These are phyloP conservation scores for Trametes punicea DNA, from an alignment of 768 basidiomycete species.

Conservation along the genomic window DNA sequence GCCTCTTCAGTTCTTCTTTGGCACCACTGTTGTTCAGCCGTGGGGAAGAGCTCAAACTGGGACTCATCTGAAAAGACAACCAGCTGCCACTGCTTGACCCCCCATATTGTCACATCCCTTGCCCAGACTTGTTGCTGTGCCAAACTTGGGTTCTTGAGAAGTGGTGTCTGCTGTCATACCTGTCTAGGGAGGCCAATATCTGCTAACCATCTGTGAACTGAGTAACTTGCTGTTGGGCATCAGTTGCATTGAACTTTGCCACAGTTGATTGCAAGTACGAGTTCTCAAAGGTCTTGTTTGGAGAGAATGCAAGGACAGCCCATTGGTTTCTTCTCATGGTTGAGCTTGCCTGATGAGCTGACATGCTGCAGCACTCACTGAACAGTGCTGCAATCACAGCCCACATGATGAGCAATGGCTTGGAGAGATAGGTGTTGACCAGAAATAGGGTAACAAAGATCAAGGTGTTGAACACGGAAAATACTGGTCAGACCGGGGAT, in stretches of 20 bases:
- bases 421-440: neutral
- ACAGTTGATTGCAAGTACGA: neutral
- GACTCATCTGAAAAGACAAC: conserved; percentile 12
- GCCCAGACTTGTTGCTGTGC: neutral
- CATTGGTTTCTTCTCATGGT: neutral
- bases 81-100: neutral
- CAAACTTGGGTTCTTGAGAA: neutral
- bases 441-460: neutral
- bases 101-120: neutral
- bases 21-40: neutral
- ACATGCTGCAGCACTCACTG: neutral
- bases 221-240: neutral
- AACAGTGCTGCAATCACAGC: neutral
- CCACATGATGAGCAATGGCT: neutral
- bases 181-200: neutral
- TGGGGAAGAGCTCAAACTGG: conserved; percentile 5
- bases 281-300: neutral
- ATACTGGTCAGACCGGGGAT: too few species aligned
- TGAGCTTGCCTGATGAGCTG: neutral
- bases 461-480: too few species aligned
- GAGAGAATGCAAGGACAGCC: neutral
- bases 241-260: neutral
- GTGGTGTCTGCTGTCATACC: neutral
- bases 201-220: neutral
- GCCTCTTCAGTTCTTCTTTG: conserved; percentile 1